phyloP scores from a whole-genome alignment of 306 rosid species.

The Pueraria montana region DNA sequence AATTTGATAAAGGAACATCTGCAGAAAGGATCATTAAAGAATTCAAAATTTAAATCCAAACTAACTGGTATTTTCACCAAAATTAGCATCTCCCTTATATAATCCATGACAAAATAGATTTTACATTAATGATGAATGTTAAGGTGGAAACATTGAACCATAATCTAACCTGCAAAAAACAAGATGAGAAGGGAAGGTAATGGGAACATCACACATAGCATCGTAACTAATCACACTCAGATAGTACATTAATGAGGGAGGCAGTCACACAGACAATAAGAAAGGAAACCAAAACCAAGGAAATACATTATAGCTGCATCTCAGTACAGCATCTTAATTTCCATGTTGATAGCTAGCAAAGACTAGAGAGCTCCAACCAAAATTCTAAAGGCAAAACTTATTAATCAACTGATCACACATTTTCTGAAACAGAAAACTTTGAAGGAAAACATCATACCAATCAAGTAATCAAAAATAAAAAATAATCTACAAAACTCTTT shows the following conservation, averaged over 20 bases:
- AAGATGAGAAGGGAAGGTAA: slow-evolving; percentile 21
- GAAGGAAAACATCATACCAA: slow-evolving; percentile 5
- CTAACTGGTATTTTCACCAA: slow-evolving; percentile 31
- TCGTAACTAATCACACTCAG: slow-evolving; percentile 2
- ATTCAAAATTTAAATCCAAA: slow-evolving; percentile 51
- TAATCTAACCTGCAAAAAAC: slow-evolving; percentile 5
- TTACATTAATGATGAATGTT: slow-evolving; percentile 9
- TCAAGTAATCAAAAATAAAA: neutral
- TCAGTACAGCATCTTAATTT: slow-evolving; percentile 39
- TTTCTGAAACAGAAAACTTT: slow-evolving; percentile 21
- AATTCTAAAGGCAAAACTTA: neutral
- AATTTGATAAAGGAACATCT: slow-evolving; percentile 98
- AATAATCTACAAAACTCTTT: neutral
- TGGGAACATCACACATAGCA: neutral
- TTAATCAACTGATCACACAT: slow-evolving; percentile 13
- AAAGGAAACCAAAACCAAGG: slow-evolving; percentile 1
- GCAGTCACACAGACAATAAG: neutral
- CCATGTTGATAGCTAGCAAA: slow-evolving; percentile 19
- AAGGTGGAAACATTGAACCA: slow-evolving; percentile 13
- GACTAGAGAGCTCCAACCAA: slow-evolving; percentile 37
- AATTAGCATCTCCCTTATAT: slow-evolving; percentile 23
- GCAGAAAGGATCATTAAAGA: slow-evolving; percentile 56
- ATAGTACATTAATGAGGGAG: slow-evolving; percentile 23
- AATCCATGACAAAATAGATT: slow-evolving; percentile 36
- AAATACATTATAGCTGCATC: slow-evolving; percentile 42